Conservation (phyloP, 305 asterid genomes). For the Fraxinus baroniana region DNA sequence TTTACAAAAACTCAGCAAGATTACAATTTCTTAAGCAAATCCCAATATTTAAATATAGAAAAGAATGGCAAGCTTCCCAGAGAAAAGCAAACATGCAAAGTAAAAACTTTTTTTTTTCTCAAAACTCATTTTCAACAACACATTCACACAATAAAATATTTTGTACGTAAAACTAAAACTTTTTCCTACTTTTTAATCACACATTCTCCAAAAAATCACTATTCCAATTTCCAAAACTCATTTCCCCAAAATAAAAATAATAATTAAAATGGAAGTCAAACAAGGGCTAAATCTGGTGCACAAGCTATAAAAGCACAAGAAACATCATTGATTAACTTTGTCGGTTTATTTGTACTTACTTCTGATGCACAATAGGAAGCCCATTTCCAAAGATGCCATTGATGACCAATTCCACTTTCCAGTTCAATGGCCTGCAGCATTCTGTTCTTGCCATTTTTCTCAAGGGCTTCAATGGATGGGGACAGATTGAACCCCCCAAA, state of each 20-base stretch:
- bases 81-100: conserved; percentile 17
- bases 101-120: background rate
- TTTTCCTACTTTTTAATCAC: no score
- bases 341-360: conserved; percentile 46
- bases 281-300: conserved; percentile 1
- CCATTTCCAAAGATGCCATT: conserved; percentile 96
- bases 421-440: conserved; percentile 84
- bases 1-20: conserved; percentile 17
- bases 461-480: conserved; percentile 79
- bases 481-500: conserved; percentile 64
- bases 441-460: conserved; percentile 80
- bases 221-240: no score
- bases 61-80: conserved; percentile 14
- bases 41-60: conserved; percentile 10
- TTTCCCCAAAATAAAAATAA: no score
- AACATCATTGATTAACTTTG: conserved; percentile 15
- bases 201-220: no score
- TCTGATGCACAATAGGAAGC: conserved; percentile 97
- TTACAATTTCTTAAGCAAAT: conserved; percentile 12
- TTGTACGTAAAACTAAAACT: no score
- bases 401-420: conserved; percentile 91
- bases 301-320: conserved; percentile 16
- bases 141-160: no score
- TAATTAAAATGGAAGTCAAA: no score
- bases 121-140: no score